A percentile compares a stretch with the other conserved stretches of the same genome.
Evolutionary conservation across 2,329 filamentous ascomycete species (phyloP).

Genomic region (Pseudocercospora macadamiae): DNA sequence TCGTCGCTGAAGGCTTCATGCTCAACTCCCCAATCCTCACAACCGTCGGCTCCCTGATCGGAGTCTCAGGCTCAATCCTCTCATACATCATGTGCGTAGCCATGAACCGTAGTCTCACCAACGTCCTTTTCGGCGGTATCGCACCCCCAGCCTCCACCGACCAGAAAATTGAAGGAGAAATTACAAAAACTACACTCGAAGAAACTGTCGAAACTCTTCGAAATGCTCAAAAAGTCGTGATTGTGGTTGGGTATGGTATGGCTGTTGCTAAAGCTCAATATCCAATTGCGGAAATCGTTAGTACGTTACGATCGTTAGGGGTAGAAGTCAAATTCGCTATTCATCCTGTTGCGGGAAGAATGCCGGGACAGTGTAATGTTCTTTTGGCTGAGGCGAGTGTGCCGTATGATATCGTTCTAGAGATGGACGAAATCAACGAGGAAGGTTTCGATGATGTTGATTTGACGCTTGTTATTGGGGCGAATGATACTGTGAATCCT

Average conservation of each 20-base stretch:
- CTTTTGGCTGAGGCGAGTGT: slow-evolving; percentile 85
- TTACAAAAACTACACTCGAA: slow-evolving; percentile 77
- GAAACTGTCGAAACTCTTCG: slow-evolving; percentile 76
- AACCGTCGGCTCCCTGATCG: slow-evolving; percentile 83
- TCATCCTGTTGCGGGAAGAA: slow-evolving; percentile 85
- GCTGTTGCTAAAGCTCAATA: slow-evolving; percentile 93
- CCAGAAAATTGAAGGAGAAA: slow-evolving; percentile 76
- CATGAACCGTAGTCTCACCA: slow-evolving; percentile 89
- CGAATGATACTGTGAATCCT: slow-evolving; percentile 91
- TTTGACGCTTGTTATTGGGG: slow-evolving; percentile 80
- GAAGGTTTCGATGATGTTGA: slow-evolving; percentile 80
- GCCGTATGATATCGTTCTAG: slow-evolving; percentile 87
- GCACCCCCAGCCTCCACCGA: slow-evolving; percentile 62
- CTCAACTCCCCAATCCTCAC: slow-evolving; percentile 83
- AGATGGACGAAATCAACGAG: slow-evolving; percentile 97
- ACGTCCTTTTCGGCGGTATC: slow-evolving; percentile 85
- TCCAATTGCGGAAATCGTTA: slow-evolving; percentile 80
- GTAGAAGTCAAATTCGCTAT: slow-evolving; percentile 76
- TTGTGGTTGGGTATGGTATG: slow-evolving; percentile 92
- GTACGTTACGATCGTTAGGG: slow-evolving; percentile 71
- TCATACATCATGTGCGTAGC: slow-evolving; percentile 87
- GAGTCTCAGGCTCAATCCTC: slow-evolving; percentile 84
- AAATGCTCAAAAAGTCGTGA: slow-evolving; percentile 81
- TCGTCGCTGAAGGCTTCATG: slow-evolving; percentile 92
- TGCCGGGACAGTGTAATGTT: slow-evolving; percentile 94